A percentile compares a stretch with the other conserved stretches of the same genome.
phyloP scores from a whole-genome alignment of 1,284 basidiomycete species.

The Ganoderma lucidum region DNA sequence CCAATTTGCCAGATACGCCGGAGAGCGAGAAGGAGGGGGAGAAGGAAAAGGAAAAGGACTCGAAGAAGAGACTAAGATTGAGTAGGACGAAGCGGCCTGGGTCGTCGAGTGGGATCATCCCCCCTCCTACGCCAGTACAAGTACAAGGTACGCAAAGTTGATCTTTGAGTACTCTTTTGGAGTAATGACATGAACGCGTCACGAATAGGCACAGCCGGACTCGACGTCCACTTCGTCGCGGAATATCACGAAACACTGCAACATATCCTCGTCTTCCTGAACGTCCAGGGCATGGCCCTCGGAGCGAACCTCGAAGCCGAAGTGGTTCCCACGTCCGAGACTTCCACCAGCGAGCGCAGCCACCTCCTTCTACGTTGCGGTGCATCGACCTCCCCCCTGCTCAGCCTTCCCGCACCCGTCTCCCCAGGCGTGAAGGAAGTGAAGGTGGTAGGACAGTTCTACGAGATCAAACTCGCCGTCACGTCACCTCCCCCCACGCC shows the following conservation, averaged over 20 bases:
- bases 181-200: background rate
- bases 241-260: constrained; percentile 87
- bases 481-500: constrained; percentile 29
- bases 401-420: constrained; percentile 73
- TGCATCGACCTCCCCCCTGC: constrained; percentile 59
- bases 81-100: constrained; percentile 39
- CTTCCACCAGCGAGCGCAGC: constrained; percentile 47
- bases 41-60: constrained; percentile 28
- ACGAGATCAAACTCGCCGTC: constrained; percentile 72
- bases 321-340: constrained; percentile 56
- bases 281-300: constrained; percentile 53
- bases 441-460: constrained; percentile 47
- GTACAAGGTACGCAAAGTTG: constrained; percentile 31
- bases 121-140: constrained; percentile 29
- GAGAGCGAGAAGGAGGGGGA: constrained; percentile 28
- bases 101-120: constrained; percentile 38
- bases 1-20: constrained; percentile 25
- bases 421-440: constrained; percentile 68
- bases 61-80: constrained; percentile 19
- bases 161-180: too few species aligned
- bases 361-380: constrained; percentile 67
- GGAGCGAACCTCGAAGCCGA: constrained; percentile 67
- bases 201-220: constrained; percentile 26
- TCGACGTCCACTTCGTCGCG: constrained; percentile 77
- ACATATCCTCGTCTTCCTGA: constrained; percentile 75